phyloP scores from a whole-genome alignment of 345 rosid species.

The Murraya paniculata region DNA sequence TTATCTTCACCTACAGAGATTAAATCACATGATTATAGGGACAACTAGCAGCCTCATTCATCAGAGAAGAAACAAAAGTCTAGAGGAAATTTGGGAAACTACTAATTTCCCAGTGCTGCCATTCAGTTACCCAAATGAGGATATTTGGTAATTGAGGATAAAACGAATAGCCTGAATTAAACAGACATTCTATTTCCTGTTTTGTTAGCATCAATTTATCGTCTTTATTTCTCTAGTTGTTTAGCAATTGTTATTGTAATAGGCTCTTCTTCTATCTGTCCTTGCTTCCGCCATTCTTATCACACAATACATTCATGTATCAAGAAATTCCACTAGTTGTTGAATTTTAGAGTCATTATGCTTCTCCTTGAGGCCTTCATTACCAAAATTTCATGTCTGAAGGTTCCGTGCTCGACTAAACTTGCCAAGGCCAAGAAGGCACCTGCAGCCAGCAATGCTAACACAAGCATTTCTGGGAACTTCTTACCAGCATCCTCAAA shows the following conservation, averaged over 20 bases:
- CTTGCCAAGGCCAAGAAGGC: conserved; percentile 50
- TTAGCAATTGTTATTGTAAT: too few relatives aligned
- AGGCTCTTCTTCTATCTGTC: too few relatives aligned
- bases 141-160: background rate
- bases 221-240: too few relatives aligned
- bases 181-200: background rate
- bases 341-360: background rate
- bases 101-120: background rate
- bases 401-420: conserved; percentile 58
- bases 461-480: conserved; percentile 25
- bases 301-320: background rate
- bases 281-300: too few relatives aligned
- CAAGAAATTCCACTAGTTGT: background rate
- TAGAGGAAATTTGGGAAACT: background rate
- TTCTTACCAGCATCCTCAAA: conserved; percentile 27
- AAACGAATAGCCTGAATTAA: background rate
- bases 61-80: background rate
- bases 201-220: too few relatives aligned
- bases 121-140: background rate
- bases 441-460: conserved; percentile 23
- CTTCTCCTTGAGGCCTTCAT: background rate
- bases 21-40: background rate
- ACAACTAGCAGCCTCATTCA: background rate
- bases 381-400: conserved; percentile 13
- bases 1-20: too few relatives aligned